Conservation (phyloP, 2,329 filamentous ascomycete genomes). For the Fusarium phyllophilum region DNA sequence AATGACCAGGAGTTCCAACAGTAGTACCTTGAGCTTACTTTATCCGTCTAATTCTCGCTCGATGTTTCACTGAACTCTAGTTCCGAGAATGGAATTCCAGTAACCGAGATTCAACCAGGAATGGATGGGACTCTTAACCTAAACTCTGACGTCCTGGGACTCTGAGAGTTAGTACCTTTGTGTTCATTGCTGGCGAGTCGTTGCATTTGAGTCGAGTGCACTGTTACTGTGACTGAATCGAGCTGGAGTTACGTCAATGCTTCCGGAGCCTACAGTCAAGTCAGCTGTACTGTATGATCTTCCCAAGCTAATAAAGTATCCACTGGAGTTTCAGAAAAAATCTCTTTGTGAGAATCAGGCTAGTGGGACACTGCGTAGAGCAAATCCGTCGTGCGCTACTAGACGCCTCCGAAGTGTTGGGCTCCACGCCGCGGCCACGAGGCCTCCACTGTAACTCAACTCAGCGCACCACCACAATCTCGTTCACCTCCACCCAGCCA, state of each 20-base stretch:
- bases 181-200: neutral
- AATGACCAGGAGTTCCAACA: neutral
- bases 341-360: slow-evolving; percentile 10
- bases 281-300: neutral
- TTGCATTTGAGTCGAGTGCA: slow-evolving; percentile 3
- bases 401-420: slow-evolving; percentile 33
- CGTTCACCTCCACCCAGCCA: slow-evolving; percentile 23
- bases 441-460: slow-evolving; percentile 34
- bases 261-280: neutral
- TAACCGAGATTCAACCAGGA: slow-evolving; percentile 4
- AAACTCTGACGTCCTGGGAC: neutral
- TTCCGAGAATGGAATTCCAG: slow-evolving; percentile 1
- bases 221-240: neutral
- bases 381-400: slow-evolving; percentile 39
- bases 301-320: slow-evolving; percentile 19
- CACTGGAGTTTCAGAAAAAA: slow-evolving; percentile 41
- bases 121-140: neutral
- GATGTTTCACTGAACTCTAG: slow-evolving; percentile 17
- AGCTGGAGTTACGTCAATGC: slow-evolving; percentile 1
- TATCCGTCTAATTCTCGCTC: slow-evolving; percentile 17
- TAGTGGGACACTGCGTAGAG: slow-evolving; percentile 22
- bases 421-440: slow-evolving; percentile 39
- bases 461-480: slow-evolving; percentile 32
- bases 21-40: slow-evolving; percentile 9
- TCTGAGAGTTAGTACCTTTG: neutral